A percentile compares a stretch with the other conserved stretches of the same genome.
phyloP scores from a whole-genome alignment of 176 grass and related monocot species.

The Lolium multiflorum region DNA sequence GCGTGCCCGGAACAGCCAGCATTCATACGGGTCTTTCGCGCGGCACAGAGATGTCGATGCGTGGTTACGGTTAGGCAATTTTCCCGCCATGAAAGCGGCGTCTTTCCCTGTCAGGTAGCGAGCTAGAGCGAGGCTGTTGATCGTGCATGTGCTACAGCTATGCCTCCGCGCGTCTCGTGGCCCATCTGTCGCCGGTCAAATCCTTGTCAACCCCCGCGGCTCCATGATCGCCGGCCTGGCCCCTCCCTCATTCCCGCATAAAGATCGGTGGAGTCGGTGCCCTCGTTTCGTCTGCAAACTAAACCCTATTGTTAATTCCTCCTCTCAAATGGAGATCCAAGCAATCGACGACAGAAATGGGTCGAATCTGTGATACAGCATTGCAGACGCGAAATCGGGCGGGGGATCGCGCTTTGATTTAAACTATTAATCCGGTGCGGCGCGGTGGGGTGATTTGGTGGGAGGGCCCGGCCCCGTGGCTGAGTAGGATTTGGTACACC shows the following conservation, averaged over 20 bases:
- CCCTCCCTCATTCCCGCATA: conserved; percentile 17
- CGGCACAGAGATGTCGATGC: conserved; percentile 5
- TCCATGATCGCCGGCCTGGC: neutral
- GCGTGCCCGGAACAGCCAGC: conserved; percentile 11
- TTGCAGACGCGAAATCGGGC: neutral
- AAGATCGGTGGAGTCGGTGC: conserved; percentile 22
- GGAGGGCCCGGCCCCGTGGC: conserved; percentile 5
- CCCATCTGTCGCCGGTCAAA: conserved; percentile 57
- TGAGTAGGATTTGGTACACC: conserved; percentile 45
- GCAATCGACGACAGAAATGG: conserved; percentile 39
- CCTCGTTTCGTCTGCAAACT: neutral
- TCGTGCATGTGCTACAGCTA: conserved; percentile 47
- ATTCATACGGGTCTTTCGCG: conserved; percentile 30
- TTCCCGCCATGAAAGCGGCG: conserved; percentile 51
- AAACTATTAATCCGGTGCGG: neutral
- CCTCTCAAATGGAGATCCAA: neutral
- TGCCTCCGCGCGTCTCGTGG: conserved; percentile 38
- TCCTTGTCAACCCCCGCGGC: conserved; percentile 31
- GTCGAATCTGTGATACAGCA: conserved; percentile 34
- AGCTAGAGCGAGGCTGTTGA: neutral
- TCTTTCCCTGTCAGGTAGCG: conserved; percentile 30
- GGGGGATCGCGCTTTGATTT: neutral
- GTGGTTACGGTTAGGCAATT: neutral
- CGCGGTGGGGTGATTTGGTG: conserved; percentile 28
- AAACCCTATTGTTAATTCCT: conserved; percentile 14